Evolutionary conservation across 75 land plant species (phyloP).

Genomic region (Chamaecyparis obtusa): DNA sequence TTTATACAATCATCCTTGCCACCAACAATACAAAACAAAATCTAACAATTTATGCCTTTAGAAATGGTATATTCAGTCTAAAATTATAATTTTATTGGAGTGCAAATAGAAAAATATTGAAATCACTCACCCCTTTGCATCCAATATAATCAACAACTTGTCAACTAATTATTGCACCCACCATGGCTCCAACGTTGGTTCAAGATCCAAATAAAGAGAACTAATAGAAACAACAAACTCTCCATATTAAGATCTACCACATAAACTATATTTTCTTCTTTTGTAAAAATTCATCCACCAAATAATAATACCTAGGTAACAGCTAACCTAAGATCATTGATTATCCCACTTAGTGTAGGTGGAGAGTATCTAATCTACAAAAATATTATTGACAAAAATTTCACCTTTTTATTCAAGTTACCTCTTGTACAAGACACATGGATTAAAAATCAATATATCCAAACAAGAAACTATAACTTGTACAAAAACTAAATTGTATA

Average conservation of each 20-base stretch:
- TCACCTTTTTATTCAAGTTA: not conserved
- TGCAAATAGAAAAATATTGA: not conserved
- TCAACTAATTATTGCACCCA: no score
- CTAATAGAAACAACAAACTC: not conserved
- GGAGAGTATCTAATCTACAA: slow-evolving; percentile 75
- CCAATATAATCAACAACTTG: no score
- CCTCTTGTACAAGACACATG: not conserved
- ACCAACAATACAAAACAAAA: not conserved
- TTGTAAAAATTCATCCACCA: not conserved
- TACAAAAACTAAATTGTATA: slow-evolving; percentile 89
- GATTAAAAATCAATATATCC: not conserved
- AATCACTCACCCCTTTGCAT: no score
- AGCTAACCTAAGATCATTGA: slow-evolving; percentile 54
- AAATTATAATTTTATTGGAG: not conserved
- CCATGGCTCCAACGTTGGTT: no score
- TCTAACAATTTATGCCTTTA: not conserved
- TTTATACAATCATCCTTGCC: not conserved
- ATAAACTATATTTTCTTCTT: not conserved
- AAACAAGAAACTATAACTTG: slow-evolving; percentile 17
- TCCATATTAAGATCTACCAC: not conserved
- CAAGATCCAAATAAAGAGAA: no score
- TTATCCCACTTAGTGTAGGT: slow-evolving; percentile 67
- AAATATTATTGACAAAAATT: not conserved
- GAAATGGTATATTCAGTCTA: not conserved
- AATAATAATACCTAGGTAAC: slow-evolving; percentile 52